A percentile compares a stretch with the other conserved stretches of the same genome.
phyloP scores from a whole-genome alignment of 1,284 basidiomycete genomes.

The Kalmanozyma brasiliensis region DNA sequence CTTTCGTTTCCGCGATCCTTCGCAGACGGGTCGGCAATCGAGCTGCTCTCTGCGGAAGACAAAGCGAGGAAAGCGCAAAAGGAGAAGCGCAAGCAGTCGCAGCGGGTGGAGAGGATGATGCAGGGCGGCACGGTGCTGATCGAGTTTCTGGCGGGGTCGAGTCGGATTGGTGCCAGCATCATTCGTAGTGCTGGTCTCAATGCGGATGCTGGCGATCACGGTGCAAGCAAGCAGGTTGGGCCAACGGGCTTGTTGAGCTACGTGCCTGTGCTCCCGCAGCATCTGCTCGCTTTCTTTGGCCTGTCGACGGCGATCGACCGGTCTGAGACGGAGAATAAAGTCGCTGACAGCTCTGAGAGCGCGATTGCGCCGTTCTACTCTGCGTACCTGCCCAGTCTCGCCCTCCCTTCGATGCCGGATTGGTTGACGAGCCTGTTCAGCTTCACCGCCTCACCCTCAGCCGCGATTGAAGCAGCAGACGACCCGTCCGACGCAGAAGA shows the following conservation, averaged over 20 bases:
- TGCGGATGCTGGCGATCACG: neutral
- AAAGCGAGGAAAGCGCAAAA: slow-evolving; percentile 12
- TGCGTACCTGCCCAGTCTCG: slow-evolving; percentile 14
- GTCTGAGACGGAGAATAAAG: neutral
- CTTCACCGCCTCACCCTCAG: slow-evolving; percentile 8
- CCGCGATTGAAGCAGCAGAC: neutral
- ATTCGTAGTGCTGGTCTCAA: slow-evolving; percentile 32
- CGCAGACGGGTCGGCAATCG: slow-evolving; percentile 29
- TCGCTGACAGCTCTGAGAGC: neutral
- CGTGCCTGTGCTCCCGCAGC: slow-evolving; percentile 51
- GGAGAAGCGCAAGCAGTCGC: slow-evolving; percentile 9
- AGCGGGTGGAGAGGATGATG: slow-evolving; percentile 29
- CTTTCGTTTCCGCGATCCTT: slow-evolving; percentile 15
- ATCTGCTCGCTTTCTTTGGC: slow-evolving; percentile 47
- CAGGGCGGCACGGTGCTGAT: slow-evolving; percentile 58
- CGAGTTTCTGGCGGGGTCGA: slow-evolving; percentile 53
- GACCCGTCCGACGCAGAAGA: slow-evolving; percentile 39
- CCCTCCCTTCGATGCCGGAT: slow-evolving; percentile 11
- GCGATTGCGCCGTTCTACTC: neutral
- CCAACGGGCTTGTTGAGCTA: slow-evolving; percentile 18
- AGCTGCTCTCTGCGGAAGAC: slow-evolving; percentile 24
- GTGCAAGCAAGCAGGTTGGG: neutral
- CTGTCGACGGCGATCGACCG: neutral
- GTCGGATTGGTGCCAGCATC: slow-evolving; percentile 48
- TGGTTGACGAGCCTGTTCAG: slow-evolving; percentile 28